phyloP scores from a whole-genome alignment of 768 basidiomycete genomes.

The Hysterangium stoloniferum region DNA sequence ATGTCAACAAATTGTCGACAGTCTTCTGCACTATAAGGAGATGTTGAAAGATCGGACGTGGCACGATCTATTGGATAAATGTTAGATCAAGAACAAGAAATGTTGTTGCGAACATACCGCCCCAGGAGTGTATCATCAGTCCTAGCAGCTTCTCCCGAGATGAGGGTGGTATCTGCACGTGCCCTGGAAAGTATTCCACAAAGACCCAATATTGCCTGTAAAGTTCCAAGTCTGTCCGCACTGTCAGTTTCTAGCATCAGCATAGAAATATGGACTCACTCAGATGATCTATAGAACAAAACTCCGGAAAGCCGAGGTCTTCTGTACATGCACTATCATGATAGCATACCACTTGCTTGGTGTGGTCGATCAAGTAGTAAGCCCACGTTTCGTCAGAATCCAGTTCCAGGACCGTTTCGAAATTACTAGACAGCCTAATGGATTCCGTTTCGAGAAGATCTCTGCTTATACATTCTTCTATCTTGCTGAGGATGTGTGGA shows the following conservation, averaged over 20 bases:
- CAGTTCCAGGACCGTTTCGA: slow-evolving; percentile 4
- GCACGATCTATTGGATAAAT: slow-evolving; percentile 38
- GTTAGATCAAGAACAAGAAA: background rate
- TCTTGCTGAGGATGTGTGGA: background rate
- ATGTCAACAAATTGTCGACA: slow-evolving; percentile 43
- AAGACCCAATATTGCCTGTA: slow-evolving; percentile 56
- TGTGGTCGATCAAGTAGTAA: slow-evolving; percentile 10
- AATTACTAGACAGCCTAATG: background rate
- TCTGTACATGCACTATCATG: slow-evolving; percentile 16
- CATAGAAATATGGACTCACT: slow-evolving; percentile 28
- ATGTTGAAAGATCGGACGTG: slow-evolving; percentile 54
- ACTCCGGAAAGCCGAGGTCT: slow-evolving; percentile 34
- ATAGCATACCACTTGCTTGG: slow-evolving; percentile 1
- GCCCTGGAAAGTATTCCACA: slow-evolving; percentile 56
- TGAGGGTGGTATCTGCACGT: slow-evolving; percentile 29
- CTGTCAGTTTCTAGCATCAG: background rate
- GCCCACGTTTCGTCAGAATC: slow-evolving; percentile 3
- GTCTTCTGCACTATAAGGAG: slow-evolving; percentile 42
- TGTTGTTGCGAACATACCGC: slow-evolving; percentile 36
- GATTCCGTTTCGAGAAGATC: background rate
- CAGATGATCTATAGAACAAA: slow-evolving; percentile 45
- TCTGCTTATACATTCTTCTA: background rate
- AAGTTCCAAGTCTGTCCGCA: slow-evolving; percentile 34
- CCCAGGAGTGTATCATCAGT: slow-evolving; percentile 47
- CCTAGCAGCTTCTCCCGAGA: slow-evolving; percentile 43